Evolutionary conservation across 176 grass and related monocot species (phyloP).

Genomic region (Cocos nucifera): DNA sequence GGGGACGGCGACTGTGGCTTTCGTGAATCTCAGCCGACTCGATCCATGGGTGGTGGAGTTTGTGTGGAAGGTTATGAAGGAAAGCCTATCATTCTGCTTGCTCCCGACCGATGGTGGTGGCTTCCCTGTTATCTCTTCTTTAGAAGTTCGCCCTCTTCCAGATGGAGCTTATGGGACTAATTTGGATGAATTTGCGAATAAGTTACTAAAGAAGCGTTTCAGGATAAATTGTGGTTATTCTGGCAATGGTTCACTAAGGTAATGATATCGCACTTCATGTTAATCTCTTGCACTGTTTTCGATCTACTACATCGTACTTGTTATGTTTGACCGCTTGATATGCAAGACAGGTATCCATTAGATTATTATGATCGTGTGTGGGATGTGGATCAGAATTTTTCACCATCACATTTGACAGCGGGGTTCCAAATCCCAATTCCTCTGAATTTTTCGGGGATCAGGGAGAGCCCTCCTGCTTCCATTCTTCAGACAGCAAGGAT

Average conservation of each 20-base stretch:
- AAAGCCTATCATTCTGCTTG: constrained; percentile 29
- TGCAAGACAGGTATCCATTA: constrained; percentile 21
- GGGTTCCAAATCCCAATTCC: constrained; percentile 11
- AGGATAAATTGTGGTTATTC: constrained; percentile 30
- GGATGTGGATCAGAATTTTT: constrained; percentile 28
- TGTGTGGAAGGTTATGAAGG: constrained; percentile 20
- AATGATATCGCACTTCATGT: background rate
- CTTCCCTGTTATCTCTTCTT: constrained; percentile 25
- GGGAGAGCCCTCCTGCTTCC: constrained; percentile 26
- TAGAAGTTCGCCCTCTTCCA: constrained; percentile 30
- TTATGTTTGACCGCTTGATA: background rate
- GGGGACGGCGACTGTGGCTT: constrained; percentile 12
- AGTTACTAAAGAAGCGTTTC: constrained; percentile 25
- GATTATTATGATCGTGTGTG: constrained; percentile 30
- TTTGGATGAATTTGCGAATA: constrained; percentile 5
- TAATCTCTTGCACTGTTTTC: background rate
- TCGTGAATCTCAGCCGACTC: constrained; percentile 26
- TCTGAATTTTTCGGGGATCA: constrained; percentile 14
- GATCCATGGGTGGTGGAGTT: constrained; percentile 33
- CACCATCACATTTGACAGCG: constrained; percentile 19
- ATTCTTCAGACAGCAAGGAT: constrained; percentile 27
- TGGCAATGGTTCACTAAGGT: constrained; percentile 23
- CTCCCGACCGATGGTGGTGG: constrained; percentile 16
- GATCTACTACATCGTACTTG: background rate
- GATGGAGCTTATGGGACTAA: constrained; percentile 21